A percentile compares a stretch with the other conserved stretches of the same genome.
These are phyloP conservation scores for Cryptococcus sp. DNA, from an alignment of 1,284 basidiomycete genomes.

Conservation along the genomic window DNA sequence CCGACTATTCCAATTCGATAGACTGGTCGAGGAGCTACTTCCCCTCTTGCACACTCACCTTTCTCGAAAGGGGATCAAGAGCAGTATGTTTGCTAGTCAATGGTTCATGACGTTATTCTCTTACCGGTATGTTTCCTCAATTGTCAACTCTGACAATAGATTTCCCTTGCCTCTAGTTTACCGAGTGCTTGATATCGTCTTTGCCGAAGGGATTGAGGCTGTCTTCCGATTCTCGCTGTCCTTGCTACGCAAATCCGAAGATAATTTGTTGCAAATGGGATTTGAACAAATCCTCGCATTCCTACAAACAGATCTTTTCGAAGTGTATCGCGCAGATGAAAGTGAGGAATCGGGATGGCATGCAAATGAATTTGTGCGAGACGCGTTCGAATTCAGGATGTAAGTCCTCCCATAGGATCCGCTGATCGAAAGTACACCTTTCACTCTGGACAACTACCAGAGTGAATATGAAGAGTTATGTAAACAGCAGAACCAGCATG, in stretches of 20 bases:
- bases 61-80: slow-evolving; percentile 86
- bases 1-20: slow-evolving; percentile 85
- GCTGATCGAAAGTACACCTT: slow-evolving; percentile 56
- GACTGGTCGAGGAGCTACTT: slow-evolving; percentile 83
- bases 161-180: slow-evolving; percentile 93
- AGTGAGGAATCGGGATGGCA: slow-evolving; percentile 52
- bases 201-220: slow-evolving; percentile 94
- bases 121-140: slow-evolving; percentile 60
- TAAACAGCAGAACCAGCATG: slow-evolving; percentile 67
- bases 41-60: slow-evolving; percentile 90
- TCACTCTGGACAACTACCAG: slow-evolving; percentile 83
- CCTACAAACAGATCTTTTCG: slow-evolving; percentile 74
- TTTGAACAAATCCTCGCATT: slow-evolving; percentile 84
- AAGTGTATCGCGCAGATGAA: slow-evolving; percentile 58
- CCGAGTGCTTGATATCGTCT: slow-evolving; percentile 74
- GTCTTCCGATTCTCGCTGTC: slow-evolving; percentile 92
- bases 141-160: slow-evolving; percentile 49
- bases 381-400: slow-evolving; percentile 75
- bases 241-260: slow-evolving; percentile 83
- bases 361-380: slow-evolving; percentile 75
- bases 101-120: slow-evolving; percentile 99
- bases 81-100: slow-evolving; percentile 91
- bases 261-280: slow-evolving; percentile 66
- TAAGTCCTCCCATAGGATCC: slow-evolving; percentile 21
- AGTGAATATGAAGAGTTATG: slow-evolving; percentile 77